These are phyloP conservation scores for Sechiopsis laciniata DNA, from an alignment of 306 rosid species.

Conservation along the genomic window DNA sequence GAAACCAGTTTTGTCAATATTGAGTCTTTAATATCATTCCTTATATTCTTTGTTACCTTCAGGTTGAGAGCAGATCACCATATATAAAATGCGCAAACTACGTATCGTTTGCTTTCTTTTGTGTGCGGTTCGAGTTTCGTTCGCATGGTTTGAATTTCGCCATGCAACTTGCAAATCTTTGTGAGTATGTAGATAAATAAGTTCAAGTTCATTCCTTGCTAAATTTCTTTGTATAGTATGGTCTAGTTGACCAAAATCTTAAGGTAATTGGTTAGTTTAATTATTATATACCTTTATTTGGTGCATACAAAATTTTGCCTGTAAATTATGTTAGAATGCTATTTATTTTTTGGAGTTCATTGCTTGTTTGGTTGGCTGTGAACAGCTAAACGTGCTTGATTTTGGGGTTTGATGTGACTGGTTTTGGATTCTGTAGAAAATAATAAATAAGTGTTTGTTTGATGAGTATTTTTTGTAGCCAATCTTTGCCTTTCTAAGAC, in stretches of 20 bases:
- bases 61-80: background rate
- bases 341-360: background rate
- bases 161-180: background rate
- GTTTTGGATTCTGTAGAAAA: background rate
- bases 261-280: background rate
- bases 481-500: background rate
- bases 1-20: slow-evolving; percentile 27
- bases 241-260: background rate
- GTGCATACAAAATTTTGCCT: background rate
- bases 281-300: background rate
- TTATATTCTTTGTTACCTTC: background rate
- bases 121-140: background rate
- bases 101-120: background rate
- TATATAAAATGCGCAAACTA: background rate
- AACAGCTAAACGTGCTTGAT: background rate
- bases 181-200: background rate
- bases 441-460: background rate
- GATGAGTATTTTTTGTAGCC: background rate
- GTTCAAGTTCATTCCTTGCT: background rate
- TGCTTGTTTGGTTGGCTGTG: background rate
- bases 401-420: background rate
- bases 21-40: background rate
- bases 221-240: slow-evolving; percentile 6
- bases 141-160: background rate
- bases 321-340: background rate